phyloP scores from a whole-genome alignment of 331 rosid genomes.

The Saraca asoca region DNA sequence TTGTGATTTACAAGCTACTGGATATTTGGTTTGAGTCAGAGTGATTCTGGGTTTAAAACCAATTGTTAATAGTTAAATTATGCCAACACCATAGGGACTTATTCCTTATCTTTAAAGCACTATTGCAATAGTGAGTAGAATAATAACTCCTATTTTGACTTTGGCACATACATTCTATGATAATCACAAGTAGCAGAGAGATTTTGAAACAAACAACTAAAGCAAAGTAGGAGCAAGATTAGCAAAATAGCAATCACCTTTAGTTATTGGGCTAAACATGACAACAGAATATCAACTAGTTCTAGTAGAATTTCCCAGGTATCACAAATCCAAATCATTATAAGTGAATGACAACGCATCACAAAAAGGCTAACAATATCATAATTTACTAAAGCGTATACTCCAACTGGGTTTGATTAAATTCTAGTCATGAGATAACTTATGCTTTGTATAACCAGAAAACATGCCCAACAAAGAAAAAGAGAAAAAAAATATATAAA shows the following conservation, averaged over 20 bases:
- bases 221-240: background rate
- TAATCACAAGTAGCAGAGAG: too few relatives aligned
- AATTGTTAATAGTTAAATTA: slow-evolving; percentile 14
- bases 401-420: too few relatives aligned
- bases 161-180: too few relatives aligned
- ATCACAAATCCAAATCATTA: too few relatives aligned
- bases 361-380: background rate
- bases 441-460: background rate
- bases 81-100: background rate
- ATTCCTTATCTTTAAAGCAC: background rate
- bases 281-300: too few relatives aligned
- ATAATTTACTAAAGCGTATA: background rate
- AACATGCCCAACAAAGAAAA: background rate
- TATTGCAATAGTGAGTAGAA: background rate
- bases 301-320: too few relatives aligned
- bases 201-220: too few relatives aligned
- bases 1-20: background rate
- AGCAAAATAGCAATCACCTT: background rate
- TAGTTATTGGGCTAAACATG: too few relatives aligned
- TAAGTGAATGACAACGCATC: background rate
- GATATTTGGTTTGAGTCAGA: background rate
- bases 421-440: background rate
- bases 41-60: background rate
- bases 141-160: too few relatives aligned
- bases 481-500: background rate